These are phyloP conservation scores for Penicillium ucsense DNA, from an alignment of 495 filamentous ascomycete species.

Conservation along the genomic window DNA sequence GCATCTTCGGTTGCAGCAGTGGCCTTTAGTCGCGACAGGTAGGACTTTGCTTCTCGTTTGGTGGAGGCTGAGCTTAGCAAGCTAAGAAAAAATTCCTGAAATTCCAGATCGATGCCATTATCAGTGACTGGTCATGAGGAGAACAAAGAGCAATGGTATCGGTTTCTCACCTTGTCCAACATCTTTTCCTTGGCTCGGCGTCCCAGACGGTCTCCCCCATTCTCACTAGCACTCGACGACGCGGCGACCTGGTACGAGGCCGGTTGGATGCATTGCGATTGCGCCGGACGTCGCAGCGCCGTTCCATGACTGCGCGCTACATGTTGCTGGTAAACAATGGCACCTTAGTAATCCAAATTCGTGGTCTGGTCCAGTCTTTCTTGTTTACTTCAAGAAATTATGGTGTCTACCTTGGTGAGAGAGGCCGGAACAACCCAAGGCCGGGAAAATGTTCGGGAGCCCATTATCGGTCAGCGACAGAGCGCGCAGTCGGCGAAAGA, in stretches of 20 bases:
- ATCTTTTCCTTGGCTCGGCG: constrained; percentile 40
- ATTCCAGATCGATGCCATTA: neutral
- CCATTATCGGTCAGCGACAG: constrained; percentile 16
- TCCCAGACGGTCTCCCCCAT: constrained; percentile 25
- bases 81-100: constrained; percentile 72
- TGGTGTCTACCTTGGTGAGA: constrained; percentile 16
- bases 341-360: constrained; percentile 1
- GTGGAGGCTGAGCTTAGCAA: constrained; percentile 77
- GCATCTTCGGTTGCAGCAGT: constrained; percentile 15
- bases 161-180: constrained; percentile 25
- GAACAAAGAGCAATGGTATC: too few relatives aligned
- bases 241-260: constrained; percentile 22
- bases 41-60: constrained; percentile 81
- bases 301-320: constrained; percentile 10
- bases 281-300: constrained; percentile 7
- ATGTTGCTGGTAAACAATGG: constrained; percentile 11
- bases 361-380: too few relatives aligned
- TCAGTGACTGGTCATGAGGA: too few relatives aligned
- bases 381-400: neutral
- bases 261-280: constrained; percentile 6
- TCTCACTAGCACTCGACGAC: constrained; percentile 25
- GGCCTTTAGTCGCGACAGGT: constrained; percentile 68
- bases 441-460: constrained; percentile 26
- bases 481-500: neutral
- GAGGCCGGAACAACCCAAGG: constrained; percentile 25